A percentile compares a stretch with the other conserved stretches of the same genome.
Conservation (phyloP, 495 filamentous ascomycete species). For the Xylaria curta region DNA sequence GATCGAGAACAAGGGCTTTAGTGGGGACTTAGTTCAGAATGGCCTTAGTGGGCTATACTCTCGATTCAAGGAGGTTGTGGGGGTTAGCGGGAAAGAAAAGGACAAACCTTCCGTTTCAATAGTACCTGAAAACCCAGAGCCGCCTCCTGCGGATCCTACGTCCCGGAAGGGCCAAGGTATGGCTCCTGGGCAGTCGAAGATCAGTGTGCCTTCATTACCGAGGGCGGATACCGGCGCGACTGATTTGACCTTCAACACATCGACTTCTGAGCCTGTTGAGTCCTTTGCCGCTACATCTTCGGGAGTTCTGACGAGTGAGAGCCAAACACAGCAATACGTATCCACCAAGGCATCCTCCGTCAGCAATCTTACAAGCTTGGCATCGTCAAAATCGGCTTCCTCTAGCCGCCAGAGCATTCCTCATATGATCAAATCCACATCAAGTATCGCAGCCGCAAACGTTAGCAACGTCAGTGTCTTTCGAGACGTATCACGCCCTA, state of each 20-base stretch:
- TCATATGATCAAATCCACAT: constrained; percentile 52
- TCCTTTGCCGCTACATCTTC: constrained; percentile 45
- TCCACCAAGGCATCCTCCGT: constrained; percentile 63
- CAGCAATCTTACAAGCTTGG: constrained; percentile 49
- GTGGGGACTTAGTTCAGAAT: constrained; percentile 76
- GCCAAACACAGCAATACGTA: constrained; percentile 48
- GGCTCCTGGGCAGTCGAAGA: constrained; percentile 49
- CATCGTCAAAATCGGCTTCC: constrained; percentile 58
- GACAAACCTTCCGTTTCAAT: constrained; percentile 32
- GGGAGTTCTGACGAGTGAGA: constrained; percentile 43
- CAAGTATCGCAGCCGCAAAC: constrained; percentile 60
- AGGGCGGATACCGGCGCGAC: constrained; percentile 46
- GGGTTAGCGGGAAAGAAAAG: constrained; percentile 67
- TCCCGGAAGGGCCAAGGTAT: constrained; percentile 46
- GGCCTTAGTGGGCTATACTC: constrained; percentile 86
- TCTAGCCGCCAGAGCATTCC: constrained; percentile 56
- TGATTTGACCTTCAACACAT: constrained; percentile 45
- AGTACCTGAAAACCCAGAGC: constrained; percentile 36
- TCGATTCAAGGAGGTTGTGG: constrained; percentile 78
- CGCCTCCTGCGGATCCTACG: constrained; percentile 47
- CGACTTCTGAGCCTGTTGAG: constrained; percentile 44
- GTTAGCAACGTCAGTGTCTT: constrained; percentile 64
- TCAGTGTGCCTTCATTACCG: constrained; percentile 38
- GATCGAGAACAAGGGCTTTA: constrained; percentile 69
- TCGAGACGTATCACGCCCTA: constrained; percentile 51